These are phyloP conservation scores for Rossbeevera mucosa DNA, from an alignment of 768 basidiomycete genomes.

Conservation along the genomic window DNA sequence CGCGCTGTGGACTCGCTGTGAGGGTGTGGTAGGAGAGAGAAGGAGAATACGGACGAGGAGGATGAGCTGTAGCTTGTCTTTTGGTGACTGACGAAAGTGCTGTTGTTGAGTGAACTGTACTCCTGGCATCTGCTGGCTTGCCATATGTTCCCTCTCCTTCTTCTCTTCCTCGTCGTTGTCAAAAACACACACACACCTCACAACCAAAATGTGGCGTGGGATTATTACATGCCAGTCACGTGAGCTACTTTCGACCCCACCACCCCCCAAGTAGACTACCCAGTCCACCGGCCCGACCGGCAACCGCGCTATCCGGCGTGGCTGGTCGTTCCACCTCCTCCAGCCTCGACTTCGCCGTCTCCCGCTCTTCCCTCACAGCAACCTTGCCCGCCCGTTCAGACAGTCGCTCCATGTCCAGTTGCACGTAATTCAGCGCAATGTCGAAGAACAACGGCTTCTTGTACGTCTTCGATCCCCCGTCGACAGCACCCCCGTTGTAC, in stretches of 20 bases:
- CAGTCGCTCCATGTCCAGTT: conserved; percentile 77
- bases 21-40: not conserved
- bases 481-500: conserved; percentile 61
- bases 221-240: conserved; percentile 14
- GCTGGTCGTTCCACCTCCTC: conserved; percentile 46
- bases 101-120: conserved; percentile 21
- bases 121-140: conserved; percentile 23
- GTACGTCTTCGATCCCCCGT: conserved; percentile 43
- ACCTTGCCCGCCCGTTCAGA: conserved; percentile 65
- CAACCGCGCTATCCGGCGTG: conserved; percentile 47
- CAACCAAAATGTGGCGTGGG: conserved; percentile 22
- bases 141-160: conserved; percentile 15
- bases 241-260: conserved; percentile 54
- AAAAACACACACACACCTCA: conserved; percentile 16
- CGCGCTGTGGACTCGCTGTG: conserved; percentile 44
- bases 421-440: conserved; percentile 88
- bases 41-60: not conserved
- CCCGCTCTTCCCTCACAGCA: conserved; percentile 16
- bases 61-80: conserved; percentile 26
- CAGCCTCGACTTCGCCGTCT: conserved; percentile 45
- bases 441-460: conserved; percentile 93
- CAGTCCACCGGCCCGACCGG: conserved; percentile 49
- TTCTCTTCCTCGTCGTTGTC: conserved; percentile 7
- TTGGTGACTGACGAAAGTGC: conserved; percentile 10
- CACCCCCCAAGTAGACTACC: conserved; percentile 72